phyloP scores from a whole-genome alignment of 805 yeast genomes.

The Hanseniaspora valbyensis region DNA sequence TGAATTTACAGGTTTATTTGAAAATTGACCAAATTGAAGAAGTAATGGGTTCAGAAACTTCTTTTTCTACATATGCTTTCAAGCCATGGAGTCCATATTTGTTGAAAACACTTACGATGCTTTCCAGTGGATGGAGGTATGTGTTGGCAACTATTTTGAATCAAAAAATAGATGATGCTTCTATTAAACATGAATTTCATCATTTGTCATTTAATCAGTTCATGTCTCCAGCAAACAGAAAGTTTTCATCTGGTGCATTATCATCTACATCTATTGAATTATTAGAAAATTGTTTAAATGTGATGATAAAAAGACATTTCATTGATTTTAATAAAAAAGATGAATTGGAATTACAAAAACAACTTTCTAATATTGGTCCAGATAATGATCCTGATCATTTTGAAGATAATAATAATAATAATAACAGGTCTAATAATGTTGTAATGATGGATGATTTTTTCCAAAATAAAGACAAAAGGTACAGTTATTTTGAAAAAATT shows the following conservation, averaged over 20 bases:
- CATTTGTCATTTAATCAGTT: conserved; percentile 50
- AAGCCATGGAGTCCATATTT: conserved; percentile 30
- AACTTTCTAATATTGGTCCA: neutral
- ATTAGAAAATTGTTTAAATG: conserved; percentile 12
- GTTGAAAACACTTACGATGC: conserved; percentile 43
- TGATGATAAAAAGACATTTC: conserved; percentile 2
- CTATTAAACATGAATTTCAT: conserved; percentile 41
- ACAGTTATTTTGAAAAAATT: conserved; percentile 10
- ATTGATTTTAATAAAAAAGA: conserved; percentile 14
- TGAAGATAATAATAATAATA: neutral
- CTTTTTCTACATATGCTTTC: neutral
- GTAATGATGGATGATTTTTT: conserved; percentile 9
- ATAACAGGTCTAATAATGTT: neutral
- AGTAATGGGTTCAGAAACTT: neutral
- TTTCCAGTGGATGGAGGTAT: conserved; percentile 52
- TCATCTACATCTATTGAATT: conserved; percentile 9
- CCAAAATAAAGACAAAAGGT: neutral
- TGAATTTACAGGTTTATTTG: conserved; percentile 46
- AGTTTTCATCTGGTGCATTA: conserved; percentile 40
- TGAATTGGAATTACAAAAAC: conserved; percentile 1
- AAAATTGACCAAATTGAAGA: conserved; percentile 49
- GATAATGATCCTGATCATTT: neutral
- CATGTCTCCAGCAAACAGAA: conserved; percentile 57
- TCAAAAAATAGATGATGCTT: conserved; percentile 10
- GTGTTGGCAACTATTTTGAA: conserved; percentile 52